These are phyloP conservation scores for Coniella lustricola DNA, from an alignment of 2,329 filamentous ascomycete genomes.

Conservation along the genomic window DNA sequence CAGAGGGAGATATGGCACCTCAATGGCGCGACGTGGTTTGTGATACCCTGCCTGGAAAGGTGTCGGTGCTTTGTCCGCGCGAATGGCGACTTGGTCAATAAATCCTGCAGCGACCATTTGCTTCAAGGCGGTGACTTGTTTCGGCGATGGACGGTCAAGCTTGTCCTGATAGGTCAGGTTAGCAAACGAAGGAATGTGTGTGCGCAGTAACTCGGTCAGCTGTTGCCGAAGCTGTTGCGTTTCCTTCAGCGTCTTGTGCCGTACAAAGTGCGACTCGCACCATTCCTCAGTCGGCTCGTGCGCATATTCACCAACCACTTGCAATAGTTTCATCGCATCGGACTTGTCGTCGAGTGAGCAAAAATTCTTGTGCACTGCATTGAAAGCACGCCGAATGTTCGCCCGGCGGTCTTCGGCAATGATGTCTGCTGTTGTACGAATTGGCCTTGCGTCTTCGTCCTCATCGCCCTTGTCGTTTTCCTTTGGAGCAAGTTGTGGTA, in stretches of 20 bases:
- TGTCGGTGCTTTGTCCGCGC: constrained; percentile 74
- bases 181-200: constrained; percentile 62
- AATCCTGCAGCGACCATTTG: constrained; percentile 90
- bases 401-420: constrained; percentile 64
- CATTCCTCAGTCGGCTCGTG: constrained; percentile 66
- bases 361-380: constrained; percentile 70
- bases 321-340: constrained; percentile 85
- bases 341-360: constrained; percentile 73
- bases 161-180: constrained; percentile 49
- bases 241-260: constrained; percentile 81
- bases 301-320: constrained; percentile 80
- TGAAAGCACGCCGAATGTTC: constrained; percentile 52
- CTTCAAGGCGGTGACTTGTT: constrained; percentile 72
- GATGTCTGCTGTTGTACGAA: constrained; percentile 60
- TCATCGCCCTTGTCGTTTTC: constrained; percentile 31
- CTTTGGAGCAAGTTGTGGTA: constrained; percentile 47
- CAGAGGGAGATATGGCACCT: constrained; percentile 85
- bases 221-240: constrained; percentile 76
- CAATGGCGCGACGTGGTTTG: constrained; percentile 77
- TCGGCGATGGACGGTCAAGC: constrained; percentile 53
- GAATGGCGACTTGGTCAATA: constrained; percentile 88
- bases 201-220: constrained; percentile 71
- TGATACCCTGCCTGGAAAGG: constrained; percentile 57
- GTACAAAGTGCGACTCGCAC: constrained; percentile 78
- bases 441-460: constrained; percentile 24